Percentiles rank a stretch among this genome's conserved stretches.
Evolutionary conservation across 2,329 filamentous ascomycete genomes (phyloP).

Genomic region (Diaporthe caulivora): DNA sequence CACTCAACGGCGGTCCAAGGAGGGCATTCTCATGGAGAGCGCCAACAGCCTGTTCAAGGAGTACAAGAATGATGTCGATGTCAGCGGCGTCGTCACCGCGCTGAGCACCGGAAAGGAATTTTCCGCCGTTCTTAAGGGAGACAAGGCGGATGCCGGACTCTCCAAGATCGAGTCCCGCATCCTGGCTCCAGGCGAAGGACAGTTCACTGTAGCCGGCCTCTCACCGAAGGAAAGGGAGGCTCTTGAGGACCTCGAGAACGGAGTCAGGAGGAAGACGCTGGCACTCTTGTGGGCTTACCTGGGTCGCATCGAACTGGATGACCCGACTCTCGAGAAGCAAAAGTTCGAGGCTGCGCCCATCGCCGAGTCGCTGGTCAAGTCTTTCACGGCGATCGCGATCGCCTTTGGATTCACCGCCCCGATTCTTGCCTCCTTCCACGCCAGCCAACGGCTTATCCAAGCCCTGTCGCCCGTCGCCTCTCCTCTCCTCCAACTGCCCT

Average conservation of each 20-base stretch:
- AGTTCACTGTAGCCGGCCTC: constrained; percentile 69
- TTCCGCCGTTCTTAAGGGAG: constrained; percentile 78
- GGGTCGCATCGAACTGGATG: constrained; percentile 86
- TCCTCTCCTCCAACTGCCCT: constrained; percentile 90
- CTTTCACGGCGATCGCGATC: constrained; percentile 87
- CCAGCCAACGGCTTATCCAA: constrained; percentile 90
- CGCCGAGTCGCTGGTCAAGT: constrained; percentile 85
- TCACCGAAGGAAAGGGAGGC: constrained; percentile 80
- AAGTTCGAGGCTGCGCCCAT: constrained; percentile 93
- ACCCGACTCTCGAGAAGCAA: constrained; percentile 80
- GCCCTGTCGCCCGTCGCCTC: constrained; percentile 86
- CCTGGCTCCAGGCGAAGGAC: constrained; percentile 68
- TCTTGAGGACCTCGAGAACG: constrained; percentile 84
- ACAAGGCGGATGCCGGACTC: constrained; percentile 83
- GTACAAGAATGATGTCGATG: constrained; percentile 86
- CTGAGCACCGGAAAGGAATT: constrained; percentile 91
- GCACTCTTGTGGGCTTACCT: constrained; percentile 96
- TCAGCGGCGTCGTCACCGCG: constrained; percentile 82
- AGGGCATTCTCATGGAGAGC: constrained; percentile 91
- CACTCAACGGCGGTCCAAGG: constrained; percentile 91
- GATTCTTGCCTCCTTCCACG: constrained; percentile 83
- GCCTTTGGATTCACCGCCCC: constrained; percentile 88
- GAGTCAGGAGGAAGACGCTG: constrained; percentile 85
- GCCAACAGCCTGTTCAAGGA: constrained; percentile 95
- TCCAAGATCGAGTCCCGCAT: constrained; percentile 87